Conservation (phyloP, 768 basidiomycete genomes). For the Termitomyces sp. region DNA sequence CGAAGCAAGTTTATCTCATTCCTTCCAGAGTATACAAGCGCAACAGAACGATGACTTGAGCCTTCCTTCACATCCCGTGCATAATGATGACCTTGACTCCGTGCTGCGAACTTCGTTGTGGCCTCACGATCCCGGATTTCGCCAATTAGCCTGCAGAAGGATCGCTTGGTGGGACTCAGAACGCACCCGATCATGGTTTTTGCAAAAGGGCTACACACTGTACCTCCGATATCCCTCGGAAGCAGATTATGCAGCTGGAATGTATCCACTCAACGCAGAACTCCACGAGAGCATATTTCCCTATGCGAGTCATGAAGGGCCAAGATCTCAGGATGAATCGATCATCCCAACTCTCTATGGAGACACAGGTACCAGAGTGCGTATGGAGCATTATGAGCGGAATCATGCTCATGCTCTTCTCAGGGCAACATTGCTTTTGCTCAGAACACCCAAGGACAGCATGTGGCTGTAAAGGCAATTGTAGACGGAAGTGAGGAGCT, state of each 20-base stretch:
- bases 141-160: background rate
- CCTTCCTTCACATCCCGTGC: background rate
- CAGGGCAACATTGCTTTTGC: no score
- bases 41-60: background rate
- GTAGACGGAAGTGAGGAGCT: background rate
- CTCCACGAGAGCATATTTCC: background rate
- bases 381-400: background rate
- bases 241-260: background rate
- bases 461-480: constrained; percentile 9
- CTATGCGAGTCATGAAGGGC: no score
- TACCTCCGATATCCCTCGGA: background rate
- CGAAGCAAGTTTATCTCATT: background rate
- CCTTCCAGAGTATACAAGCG: no score
- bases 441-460: no score
- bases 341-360: background rate
- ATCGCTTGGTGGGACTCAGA: no score
- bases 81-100: no score
- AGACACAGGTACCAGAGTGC: background rate
- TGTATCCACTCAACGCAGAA: background rate
- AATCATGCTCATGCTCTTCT: background rate
- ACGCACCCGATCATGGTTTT: background rate
- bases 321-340: no score
- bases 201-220: background rate
- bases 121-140: background rate
- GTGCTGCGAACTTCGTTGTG: no score